Conservation (phyloP, 306 rosid species). For the Cucurbita moschata region DNA sequence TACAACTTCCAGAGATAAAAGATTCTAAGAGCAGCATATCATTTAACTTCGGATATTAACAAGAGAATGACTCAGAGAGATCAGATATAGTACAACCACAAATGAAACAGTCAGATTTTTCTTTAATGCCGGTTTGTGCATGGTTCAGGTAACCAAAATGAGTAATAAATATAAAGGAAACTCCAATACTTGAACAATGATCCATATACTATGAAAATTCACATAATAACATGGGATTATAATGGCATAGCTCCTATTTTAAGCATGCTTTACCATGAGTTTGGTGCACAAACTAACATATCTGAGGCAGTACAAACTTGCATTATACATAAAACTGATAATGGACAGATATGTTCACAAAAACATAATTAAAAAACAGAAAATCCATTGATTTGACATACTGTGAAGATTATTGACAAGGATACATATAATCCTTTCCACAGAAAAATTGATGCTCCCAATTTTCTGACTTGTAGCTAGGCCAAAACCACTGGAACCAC, state of each 20-base stretch:
- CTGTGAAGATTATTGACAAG: slow-evolving; percentile 89
- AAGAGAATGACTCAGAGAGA: neutral
- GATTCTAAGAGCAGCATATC: neutral
- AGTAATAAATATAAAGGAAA: neutral
- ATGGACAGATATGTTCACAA: neutral
- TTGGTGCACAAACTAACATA: neutral
- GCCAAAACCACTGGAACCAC: slow-evolving; percentile 48
- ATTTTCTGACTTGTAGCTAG: slow-evolving; percentile 61
- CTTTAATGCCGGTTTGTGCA: neutral
- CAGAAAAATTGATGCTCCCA: slow-evolving; percentile 81
- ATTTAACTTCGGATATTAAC: neutral
- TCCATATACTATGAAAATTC: neutral
- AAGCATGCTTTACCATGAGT: neutral
- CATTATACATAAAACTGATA: neutral
- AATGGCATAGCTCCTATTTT: neutral
- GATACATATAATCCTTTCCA: slow-evolving; percentile 90
- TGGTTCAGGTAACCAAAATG: neutral
- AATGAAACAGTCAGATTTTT: neutral
- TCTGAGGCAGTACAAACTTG: neutral
- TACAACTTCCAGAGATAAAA: neutral
- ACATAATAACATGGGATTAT: neutral
- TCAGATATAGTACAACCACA: neutral
- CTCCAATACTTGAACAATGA: neutral
- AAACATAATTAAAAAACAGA: neutral
- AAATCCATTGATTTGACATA: slow-evolving; percentile 24